phyloP scores from a whole-genome alignment of 495 filamentous ascomycete genomes.

The Apiosordaria backusii region DNA sequence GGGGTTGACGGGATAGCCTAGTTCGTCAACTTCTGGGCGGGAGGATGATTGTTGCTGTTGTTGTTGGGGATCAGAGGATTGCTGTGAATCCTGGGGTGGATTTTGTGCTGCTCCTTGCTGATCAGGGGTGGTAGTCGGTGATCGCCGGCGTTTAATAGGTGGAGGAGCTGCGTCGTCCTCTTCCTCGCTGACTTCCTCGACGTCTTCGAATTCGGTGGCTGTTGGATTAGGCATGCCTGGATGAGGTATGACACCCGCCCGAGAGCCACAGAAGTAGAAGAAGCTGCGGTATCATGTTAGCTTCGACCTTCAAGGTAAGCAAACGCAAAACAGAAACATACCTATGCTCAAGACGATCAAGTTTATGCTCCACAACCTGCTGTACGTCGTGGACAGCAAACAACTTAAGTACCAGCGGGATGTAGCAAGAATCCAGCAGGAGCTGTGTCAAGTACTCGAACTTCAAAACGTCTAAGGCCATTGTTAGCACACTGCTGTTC shows the following conservation, averaged over 20 bases:
- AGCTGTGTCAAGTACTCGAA: constrained; percentile 95
- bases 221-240: constrained; percentile 22
- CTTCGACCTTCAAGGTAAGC: not conserved
- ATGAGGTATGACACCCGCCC: constrained; percentile 33
- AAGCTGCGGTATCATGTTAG: constrained; percentile 52
- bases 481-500: not conserved
- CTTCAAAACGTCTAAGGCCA: constrained; percentile 73
- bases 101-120: not conserved
- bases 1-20: constrained; percentile 67
- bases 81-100: constrained; percentile 7
- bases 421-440: constrained; percentile 86
- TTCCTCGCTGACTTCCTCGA: constrained; percentile 33
- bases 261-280: constrained; percentile 77
- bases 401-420: constrained; percentile 87
- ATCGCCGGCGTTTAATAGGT: constrained; percentile 61
- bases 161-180: constrained; percentile 78
- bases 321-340: constrained; percentile 31
- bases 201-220: constrained; percentile 29
- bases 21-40: constrained; percentile 83
- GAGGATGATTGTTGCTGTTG: constrained; percentile 39
- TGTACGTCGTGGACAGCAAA: constrained; percentile 92
- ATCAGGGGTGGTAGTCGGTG: constrained; percentile 37
- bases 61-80: constrained; percentile 2
- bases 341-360: constrained; percentile 80
- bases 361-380: constrained; percentile 75